Conservation (phyloP, 2,329 filamentous ascomycete genomes). For the Sodiomyces alkalinus region DNA sequence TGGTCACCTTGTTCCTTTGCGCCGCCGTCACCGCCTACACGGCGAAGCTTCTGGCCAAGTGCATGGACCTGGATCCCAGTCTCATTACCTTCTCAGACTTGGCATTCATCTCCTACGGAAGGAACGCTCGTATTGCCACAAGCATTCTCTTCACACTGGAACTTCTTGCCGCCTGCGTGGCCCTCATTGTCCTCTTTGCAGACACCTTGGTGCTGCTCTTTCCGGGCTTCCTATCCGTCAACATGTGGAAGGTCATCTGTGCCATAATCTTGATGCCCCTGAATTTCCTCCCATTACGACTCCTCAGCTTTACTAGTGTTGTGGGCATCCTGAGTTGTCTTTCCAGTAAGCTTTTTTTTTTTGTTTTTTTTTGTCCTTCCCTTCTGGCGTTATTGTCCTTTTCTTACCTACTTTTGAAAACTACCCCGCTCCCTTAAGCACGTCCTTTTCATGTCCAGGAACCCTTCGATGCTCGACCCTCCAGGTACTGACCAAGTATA, state of each 20-base stretch:
- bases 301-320: conserved; percentile 75
- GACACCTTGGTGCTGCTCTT: conserved; percentile 74
- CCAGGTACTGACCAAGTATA: no score
- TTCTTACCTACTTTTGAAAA: no score
- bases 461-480: no score
- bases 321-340: conserved; percentile 85
- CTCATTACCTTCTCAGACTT: conserved; percentile 92
- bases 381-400: no score
- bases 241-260: conserved; percentile 75
- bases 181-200: conserved; percentile 80
- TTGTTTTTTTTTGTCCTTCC: conserved; percentile 12
- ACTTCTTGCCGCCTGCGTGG: conserved; percentile 75
- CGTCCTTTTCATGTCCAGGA: no score
- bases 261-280: conserved; percentile 65
- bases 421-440: no score
- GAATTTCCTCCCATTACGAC: conserved; percentile 68
- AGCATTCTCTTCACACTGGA: conserved; percentile 82
- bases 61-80: conserved; percentile 70
- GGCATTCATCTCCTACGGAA: conserved; percentile 80
- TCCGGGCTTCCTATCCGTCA: conserved; percentile 47
- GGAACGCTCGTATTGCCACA: conserved; percentile 63
- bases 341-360: conserved; percentile 72
- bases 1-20: conserved; percentile 57
- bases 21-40: conserved; percentile 74
- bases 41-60: conserved; percentile 69